Conservation (phyloP, 768 basidiomycete genomes). For the Podaxis sp. region DNA sequence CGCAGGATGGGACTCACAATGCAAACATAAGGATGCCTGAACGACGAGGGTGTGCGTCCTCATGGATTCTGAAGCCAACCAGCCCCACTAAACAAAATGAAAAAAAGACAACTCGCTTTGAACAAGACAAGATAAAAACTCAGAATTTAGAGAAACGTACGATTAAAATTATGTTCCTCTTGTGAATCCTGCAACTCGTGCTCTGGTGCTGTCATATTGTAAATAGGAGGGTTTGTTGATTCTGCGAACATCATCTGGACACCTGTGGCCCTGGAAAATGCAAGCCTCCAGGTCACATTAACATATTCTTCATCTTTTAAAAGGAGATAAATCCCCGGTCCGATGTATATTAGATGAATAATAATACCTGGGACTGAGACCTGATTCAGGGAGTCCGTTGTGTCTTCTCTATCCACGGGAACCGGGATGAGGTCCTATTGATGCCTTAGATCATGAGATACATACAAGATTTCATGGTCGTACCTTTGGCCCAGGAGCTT, state of each 20-base stretch:
- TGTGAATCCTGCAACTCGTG: constrained; percentile 22
- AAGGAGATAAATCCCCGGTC: neutral
- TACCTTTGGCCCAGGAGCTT: constrained; percentile 30
- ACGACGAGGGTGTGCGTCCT: constrained; percentile 29
- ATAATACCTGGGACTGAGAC: neutral
- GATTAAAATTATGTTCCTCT: constrained; percentile 19
- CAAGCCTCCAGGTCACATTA: constrained; percentile 32
- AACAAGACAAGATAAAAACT: neutral
- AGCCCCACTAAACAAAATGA: constrained; percentile 22
- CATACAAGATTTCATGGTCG: neutral
- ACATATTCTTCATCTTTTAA: constrained; percentile 22
- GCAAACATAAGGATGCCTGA: constrained; percentile 8
- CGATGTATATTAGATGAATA: neutral
- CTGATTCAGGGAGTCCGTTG: neutral
- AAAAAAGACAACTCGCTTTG: too few species aligned
- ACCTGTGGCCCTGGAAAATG: constrained; percentile 25
- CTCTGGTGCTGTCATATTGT: constrained; percentile 23
- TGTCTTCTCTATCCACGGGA: constrained; percentile 31
- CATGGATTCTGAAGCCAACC: constrained; percentile 25
- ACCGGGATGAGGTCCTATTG: constrained; percentile 29
- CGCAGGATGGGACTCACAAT: constrained; percentile 15
- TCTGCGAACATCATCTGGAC: constrained; percentile 19
- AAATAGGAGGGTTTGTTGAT: neutral
- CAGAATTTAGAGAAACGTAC: constrained; percentile 18
- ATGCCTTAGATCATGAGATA: neutral